phyloP scores from a whole-genome alignment of 1,284 basidiomycete genomes.

The Megacollybia platyphylla region DNA sequence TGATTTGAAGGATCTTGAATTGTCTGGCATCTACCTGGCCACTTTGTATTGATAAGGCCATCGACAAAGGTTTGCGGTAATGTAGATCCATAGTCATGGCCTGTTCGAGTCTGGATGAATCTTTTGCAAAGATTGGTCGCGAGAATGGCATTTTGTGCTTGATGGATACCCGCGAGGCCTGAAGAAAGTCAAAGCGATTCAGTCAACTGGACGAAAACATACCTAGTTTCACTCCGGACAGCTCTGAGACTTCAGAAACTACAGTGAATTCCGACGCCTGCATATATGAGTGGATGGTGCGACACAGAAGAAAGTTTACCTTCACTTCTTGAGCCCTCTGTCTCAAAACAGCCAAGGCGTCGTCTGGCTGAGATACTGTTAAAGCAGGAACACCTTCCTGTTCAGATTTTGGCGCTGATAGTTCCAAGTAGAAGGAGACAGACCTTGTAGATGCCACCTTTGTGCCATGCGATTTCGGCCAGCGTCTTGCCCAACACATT shows the following conservation, averaged over 20 bases:
- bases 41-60: constrained; percentile 64
- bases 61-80: constrained; percentile 44
- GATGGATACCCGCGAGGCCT: constrained; percentile 87
- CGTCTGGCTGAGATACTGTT: constrained; percentile 65
- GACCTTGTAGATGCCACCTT: constrained; percentile 95
- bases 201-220: constrained; percentile 7
- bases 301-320: constrained; percentile 19
- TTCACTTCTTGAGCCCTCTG: constrained; percentile 56
- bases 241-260: constrained; percentile 29
- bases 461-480: constrained; percentile 87
- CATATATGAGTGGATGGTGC: background rate
- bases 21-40: constrained; percentile 96
- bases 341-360: constrained; percentile 57
- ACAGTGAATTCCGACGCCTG: constrained; percentile 60
- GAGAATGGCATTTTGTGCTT: constrained; percentile 82
- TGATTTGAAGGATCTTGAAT: constrained; percentile 44
- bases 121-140: constrained; percentile 67
- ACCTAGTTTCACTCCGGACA: constrained; percentile 57
- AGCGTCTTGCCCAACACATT: constrained; percentile 84
- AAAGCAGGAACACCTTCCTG: constrained; percentile 78
- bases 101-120: constrained; percentile 44
- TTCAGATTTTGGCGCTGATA: constrained; percentile 4
- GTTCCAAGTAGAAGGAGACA: constrained; percentile 4
- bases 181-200: background rate
- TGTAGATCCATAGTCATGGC: constrained; percentile 13